phyloP scores from a whole-genome alignment of 306 rosid species.

The Hippophae gyantsensis region DNA sequence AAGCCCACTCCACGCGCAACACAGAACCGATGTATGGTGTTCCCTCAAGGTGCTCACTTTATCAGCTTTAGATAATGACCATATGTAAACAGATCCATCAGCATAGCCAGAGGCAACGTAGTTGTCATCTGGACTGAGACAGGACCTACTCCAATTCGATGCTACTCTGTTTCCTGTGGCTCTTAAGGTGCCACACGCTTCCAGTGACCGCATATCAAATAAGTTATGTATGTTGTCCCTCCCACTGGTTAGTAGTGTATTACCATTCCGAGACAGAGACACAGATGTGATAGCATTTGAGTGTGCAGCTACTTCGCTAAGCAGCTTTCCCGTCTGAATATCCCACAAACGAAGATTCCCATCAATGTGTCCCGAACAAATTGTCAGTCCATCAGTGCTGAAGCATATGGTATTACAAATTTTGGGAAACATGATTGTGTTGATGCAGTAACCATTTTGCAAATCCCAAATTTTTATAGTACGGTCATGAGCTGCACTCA shows the following conservation, averaged over 20 bases:
- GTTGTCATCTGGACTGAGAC: conserved; percentile 87
- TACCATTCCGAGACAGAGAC: conserved; percentile 77
- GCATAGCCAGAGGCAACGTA: conserved; percentile 88
- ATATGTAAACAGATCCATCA: conserved; percentile 73
- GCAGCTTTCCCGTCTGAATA: conserved; percentile 68
- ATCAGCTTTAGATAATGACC: conserved; percentile 71
- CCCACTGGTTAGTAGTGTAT: conserved; percentile 74
- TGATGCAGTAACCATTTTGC: conserved; percentile 87
- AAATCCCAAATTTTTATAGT: conserved; percentile 95
- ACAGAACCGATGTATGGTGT: conserved; percentile 66
- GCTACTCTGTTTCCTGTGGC: conserved; percentile 75
- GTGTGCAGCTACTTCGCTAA: conserved; percentile 93
- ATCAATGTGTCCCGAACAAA: conserved; percentile 86
- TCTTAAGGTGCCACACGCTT: conserved; percentile 75
- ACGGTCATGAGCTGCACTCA: conserved; percentile 92
- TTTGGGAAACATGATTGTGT: conserved; percentile 68
- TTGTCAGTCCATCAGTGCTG: conserved; percentile 82
- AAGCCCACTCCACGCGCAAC: conserved; percentile 84
- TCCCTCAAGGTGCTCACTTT: conserved; percentile 76
- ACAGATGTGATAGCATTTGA: conserved; percentile 73
- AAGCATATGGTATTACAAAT: conserved; percentile 83
- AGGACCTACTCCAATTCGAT: conserved; percentile 94
- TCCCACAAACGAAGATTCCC: conserved; percentile 94
- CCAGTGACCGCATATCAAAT: conserved; percentile 75
- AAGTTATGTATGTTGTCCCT: conserved; percentile 85